These are phyloP conservation scores for Buxus sempervirens DNA, from an alignment of 164 flowering plant genomes.

Conservation along the genomic window DNA sequence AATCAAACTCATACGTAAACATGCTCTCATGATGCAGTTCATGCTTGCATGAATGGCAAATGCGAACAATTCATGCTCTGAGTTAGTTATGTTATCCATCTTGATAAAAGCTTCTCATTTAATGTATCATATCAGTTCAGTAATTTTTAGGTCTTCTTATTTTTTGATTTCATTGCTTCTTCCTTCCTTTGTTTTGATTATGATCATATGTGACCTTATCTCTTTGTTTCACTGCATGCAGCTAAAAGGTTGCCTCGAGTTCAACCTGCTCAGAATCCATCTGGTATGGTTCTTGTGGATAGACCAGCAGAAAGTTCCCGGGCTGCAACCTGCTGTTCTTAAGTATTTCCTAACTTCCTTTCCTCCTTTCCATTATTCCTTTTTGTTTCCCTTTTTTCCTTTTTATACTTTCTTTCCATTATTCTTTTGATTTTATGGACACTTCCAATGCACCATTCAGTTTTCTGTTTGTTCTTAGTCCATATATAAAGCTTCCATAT, in stretches of 20 bases:
- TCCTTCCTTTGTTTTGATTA: too few relatives aligned
- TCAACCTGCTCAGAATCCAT: conserved; percentile 69
- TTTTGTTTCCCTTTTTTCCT: too few relatives aligned
- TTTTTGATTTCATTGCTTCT: too few relatives aligned
- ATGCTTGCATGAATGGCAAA: too few relatives aligned
- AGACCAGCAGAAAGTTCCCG: conserved; percentile 54
- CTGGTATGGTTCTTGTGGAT: conserved; percentile 79
- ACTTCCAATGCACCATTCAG: neutral
- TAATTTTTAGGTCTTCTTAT: too few relatives aligned
- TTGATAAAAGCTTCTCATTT: too few relatives aligned
- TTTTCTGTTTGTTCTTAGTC: neutral
- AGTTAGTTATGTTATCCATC: too few relatives aligned
- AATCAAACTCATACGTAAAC: too few relatives aligned
- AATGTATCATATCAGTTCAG: too few relatives aligned
- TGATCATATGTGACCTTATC: neutral
- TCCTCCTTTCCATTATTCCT: neutral
- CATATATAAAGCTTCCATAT: neutral
- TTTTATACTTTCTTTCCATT: too few relatives aligned
- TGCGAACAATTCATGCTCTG: too few relatives aligned
- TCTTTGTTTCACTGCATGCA: conserved; percentile 22
- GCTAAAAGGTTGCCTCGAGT: conserved; percentile 72
- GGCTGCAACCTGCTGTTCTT: conserved; percentile 63
- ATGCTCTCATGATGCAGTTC: too few relatives aligned
- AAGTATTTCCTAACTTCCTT: conserved; percentile 18
- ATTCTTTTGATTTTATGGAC: neutral